Base-by-base conservation (phyloP, 1,284 basidiomycete genomes). In the Malassezia caprae region DNA sequence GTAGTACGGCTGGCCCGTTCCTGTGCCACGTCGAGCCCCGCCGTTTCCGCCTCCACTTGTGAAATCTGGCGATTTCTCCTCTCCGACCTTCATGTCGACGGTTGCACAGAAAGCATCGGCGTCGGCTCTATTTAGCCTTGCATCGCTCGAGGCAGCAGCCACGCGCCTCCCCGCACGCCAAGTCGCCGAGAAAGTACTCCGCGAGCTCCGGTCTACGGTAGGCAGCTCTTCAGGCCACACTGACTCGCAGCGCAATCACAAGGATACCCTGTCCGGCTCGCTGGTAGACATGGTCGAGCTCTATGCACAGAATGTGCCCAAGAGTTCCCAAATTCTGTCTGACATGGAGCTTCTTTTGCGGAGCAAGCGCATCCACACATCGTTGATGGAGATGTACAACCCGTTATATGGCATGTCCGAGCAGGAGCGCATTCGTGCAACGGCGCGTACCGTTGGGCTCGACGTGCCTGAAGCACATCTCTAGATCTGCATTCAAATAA, bases 391-490 rank as follows among this genome's bases (percentile, higher is more conserved):
- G 40, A 43, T 87, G 53, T 94, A 94, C 77, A 91, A 90, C 73
- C 89, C 90, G 0, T 77, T 86, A 11, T 76, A 84, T 46, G 86
- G 86, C 65, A 80, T 90, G 66, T 84, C 87, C 0, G 78, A 80
- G 21, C 82, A 88, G 66, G 88, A 91, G 69, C 79, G 85, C 56
- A 80, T 91, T 54, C 79, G 84, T 59, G 87, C 87, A 1, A 90
- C 90, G 0, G 89, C 89, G 4, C 80, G 84, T 47, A 79, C 89
- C 53, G 90, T 94, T 37, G 90, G 90, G 4, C 77, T 94, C 41
- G 72, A 79, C 51, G 63, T 68, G 1, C 31, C 66, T 4, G 19
- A 39, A 6, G 37, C 37, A 19, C 37, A 39, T 11, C 37, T 19
- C 17, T 39, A 39, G 19, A 21, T 39, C 19, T 30, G 2, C 12